Evolutionary conservation across 495 filamentous ascomycete species (phyloP), one percentile per base, ranked within the genome.

Genomic region (Daldinia concentrica): DNA sequence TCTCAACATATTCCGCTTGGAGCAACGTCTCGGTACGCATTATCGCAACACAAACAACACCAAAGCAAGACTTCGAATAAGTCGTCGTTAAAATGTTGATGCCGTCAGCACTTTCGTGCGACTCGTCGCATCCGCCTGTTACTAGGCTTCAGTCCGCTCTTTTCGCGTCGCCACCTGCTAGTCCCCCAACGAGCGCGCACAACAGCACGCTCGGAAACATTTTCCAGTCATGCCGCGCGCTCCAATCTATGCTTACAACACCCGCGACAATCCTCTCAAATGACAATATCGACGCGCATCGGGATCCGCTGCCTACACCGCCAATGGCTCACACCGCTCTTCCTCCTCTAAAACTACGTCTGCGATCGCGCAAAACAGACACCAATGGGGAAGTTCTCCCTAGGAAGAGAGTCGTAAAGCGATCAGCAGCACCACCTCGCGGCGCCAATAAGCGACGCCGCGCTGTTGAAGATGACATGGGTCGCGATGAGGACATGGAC

Each of bases 21-120:
- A 43, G 24, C 26, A 29, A 58, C 59, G 17, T 27, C 52, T 32
- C 39, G 37, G 51, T 59, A 60, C 66, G 27, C 19, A 24, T 9
- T 14, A 24, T 37, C 14, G 59, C 52, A 27, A 36, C 70, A 43
- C 55, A 15, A 61, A 9, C 34, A 51, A 30, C 11, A 45, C 12
- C 22, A 41, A 41, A 57, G 15, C 26, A 32, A 22, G n/a, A 32
- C n/a, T 54, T 43, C 19, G 36, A 55, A 36, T 19, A 61, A 27
- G 29, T 17, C 9, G 41, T 36, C 34, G 17, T 37, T 15, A 74
- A 62, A 30, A 92, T 93, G 91, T 77, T 93, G 57, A 88, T 92
- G 69, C 90, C 90, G 54, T 92, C 90, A 12, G 90, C 90, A 37
- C 79, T 93, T 48, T 80, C 89, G 45, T 91, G 90, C 87, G 90